Evolutionary conservation across 1,284 basidiomycete genomes (phyloP).

Genomic region (Schizophyllum amplum): DNA sequence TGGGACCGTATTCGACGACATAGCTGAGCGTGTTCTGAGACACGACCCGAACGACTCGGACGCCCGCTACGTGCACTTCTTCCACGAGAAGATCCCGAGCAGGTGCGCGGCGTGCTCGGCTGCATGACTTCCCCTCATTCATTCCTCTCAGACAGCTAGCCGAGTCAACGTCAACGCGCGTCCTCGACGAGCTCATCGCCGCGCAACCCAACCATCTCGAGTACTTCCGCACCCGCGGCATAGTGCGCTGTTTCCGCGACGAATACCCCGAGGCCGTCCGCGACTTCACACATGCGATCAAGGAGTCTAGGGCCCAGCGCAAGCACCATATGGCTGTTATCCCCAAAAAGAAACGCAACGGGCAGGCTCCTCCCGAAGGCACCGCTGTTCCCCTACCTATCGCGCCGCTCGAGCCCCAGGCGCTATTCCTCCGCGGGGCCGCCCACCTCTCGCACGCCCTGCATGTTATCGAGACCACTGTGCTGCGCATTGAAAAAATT

Average conservation of each 20-base stretch:
- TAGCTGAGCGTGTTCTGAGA: slow-evolving; percentile 74
- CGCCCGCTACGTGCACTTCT: slow-evolving; percentile 81
- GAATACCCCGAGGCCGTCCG: slow-evolving; percentile 64
- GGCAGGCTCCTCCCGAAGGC: slow-evolving; percentile 56
- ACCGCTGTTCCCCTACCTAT: slow-evolving; percentile 46
- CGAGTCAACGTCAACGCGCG: slow-evolving; percentile 64
- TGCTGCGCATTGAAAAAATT: slow-evolving; percentile 61
- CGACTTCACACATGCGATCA: slow-evolving; percentile 72
- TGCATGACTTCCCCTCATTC: slow-evolving; percentile 15
- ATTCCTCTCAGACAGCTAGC: slow-evolving; percentile 57
- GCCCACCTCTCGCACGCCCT: slow-evolving; percentile 72
- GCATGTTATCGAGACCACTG: slow-evolving; percentile 59
- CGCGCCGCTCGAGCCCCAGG: slow-evolving; percentile 74
- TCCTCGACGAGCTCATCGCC: slow-evolving; percentile 68
- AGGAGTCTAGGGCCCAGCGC: slow-evolving; percentile 44
- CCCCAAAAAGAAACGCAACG: slow-evolving; percentile 35
- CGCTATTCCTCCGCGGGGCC: slow-evolving; percentile 73
- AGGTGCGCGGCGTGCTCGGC: slow-evolving; percentile 40
- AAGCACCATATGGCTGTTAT: slow-evolving; percentile 19
- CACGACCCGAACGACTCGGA: slow-evolving; percentile 70
- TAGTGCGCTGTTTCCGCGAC: slow-evolving; percentile 79
- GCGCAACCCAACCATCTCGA: slow-evolving; percentile 65
- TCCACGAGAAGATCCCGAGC: slow-evolving; percentile 85
- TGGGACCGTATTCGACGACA: slow-evolving; percentile 78
- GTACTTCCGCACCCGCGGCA: slow-evolving; percentile 74